phyloP scores from a whole-genome alignment of 2,329 filamentous ascomycete species.

The Dothidotthia symphoricarpi region DNA sequence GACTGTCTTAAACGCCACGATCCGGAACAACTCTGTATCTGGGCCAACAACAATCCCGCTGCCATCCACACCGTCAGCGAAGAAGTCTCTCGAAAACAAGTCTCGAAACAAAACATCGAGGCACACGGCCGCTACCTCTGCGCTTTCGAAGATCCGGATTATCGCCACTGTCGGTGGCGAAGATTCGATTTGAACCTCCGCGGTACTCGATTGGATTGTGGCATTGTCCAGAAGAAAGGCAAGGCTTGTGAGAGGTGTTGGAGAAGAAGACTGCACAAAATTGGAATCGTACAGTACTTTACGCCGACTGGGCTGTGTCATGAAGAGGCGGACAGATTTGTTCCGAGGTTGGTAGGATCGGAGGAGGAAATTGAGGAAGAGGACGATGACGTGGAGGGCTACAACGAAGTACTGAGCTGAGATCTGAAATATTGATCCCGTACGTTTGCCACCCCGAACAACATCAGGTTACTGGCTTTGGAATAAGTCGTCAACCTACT shows the following conservation, averaged over 20 bases:
- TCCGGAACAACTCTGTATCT: conserved; percentile 21
- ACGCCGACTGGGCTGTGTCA: conserved; percentile 30
- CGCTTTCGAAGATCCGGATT: conserved; percentile 31
- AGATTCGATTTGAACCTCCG: conserved; percentile 25
- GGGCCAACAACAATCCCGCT: conserved; percentile 15
- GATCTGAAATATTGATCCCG: conserved; percentile 1
- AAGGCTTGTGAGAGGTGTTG: conserved; percentile 27
- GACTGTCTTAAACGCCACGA: conserved; percentile 28
- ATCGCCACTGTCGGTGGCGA: conserved; percentile 26
- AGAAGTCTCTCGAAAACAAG: conserved; percentile 20
- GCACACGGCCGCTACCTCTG: conserved; percentile 22
- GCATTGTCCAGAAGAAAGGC: conserved; percentile 21
- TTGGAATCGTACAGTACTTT: conserved; percentile 26
- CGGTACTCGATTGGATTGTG: conserved; percentile 19
- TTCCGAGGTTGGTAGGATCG: conserved; percentile 15
- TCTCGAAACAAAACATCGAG: conserved; percentile 25
- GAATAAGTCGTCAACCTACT: background rate
- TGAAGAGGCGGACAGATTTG: conserved; percentile 25
- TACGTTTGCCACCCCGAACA: conserved; percentile 2
- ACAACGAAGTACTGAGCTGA: conserved; percentile 17
- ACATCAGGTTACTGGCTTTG: background rate
- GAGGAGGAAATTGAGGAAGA: conserved; percentile 16
- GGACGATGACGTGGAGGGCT: conserved; percentile 28
- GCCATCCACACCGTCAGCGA: conserved; percentile 18
- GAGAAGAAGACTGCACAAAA: conserved; percentile 22